phyloP scores from a whole-genome alignment of 2,329 filamentous ascomycete species.

The Paraphoma chrysanthemicola region DNA sequence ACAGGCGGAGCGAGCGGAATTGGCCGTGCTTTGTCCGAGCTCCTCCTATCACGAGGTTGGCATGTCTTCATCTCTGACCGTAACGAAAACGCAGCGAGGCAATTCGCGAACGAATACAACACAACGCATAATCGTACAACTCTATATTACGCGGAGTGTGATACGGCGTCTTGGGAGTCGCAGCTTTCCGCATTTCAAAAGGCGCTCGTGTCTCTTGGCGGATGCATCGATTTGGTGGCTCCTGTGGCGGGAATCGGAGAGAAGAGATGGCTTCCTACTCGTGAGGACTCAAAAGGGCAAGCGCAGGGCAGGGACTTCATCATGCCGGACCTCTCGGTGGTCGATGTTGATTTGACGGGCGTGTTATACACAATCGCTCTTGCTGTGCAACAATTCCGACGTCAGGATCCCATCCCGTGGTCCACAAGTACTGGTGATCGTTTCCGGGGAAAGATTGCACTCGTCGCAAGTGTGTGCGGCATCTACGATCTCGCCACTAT shows the following conservation, averaged over 20 bases:
- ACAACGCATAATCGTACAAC: constrained; percentile 1
- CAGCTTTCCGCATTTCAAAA: constrained; percentile 47
- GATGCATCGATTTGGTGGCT: constrained; percentile 50
- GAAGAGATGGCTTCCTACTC: constrained; percentile 40
- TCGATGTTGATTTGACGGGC: constrained; percentile 53
- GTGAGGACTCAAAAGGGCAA: constrained; percentile 13
- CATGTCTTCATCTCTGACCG: constrained; percentile 58
- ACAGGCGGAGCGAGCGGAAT: constrained; percentile 42
- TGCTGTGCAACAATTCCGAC: constrained; percentile 54
- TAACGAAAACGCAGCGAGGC: constrained; percentile 32
- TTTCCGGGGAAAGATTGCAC: constrained; percentile 45
- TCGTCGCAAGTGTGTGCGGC: constrained; percentile 52
- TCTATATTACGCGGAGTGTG: constrained; percentile 33
- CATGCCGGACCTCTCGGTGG: constrained; percentile 47
- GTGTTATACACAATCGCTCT: constrained; percentile 52
- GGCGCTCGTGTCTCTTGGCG: constrained; percentile 43
- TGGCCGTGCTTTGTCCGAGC: constrained; percentile 38
- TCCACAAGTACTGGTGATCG: constrained; percentile 14
- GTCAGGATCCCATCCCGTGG: constrained; percentile 40
- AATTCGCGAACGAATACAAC: constrained; percentile 29
- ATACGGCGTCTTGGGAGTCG: constrained; percentile 47
- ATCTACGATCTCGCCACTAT: constrained; percentile 52
- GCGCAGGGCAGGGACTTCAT: constrained; percentile 33
- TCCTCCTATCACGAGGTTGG: constrained; percentile 46
- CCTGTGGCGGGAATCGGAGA: constrained; percentile 53